Evolutionary conservation across 2,329 filamentous ascomycete genomes (phyloP).

Genomic region (Passalora sequoiae): DNA sequence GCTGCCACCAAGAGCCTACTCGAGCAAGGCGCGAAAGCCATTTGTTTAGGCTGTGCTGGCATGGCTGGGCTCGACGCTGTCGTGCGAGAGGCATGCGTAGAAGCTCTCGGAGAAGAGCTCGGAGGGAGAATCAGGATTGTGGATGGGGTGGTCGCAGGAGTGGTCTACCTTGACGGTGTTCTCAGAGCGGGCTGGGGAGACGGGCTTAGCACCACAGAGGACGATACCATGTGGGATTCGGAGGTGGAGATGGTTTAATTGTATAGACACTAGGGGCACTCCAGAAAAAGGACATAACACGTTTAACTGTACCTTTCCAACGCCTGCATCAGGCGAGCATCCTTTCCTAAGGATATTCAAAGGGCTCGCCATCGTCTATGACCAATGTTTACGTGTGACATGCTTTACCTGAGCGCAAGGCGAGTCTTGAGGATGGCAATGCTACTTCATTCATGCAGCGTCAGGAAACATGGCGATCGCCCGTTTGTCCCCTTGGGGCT

Average conservation of each 20-base stretch:
- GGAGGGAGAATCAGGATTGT: constrained; percentile 63
- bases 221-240: constrained; percentile 2
- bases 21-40: constrained; percentile 41
- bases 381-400: constrained; percentile 23
- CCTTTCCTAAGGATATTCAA: constrained; percentile 16
- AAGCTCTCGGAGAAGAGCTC: constrained; percentile 56
- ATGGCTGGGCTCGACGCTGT: constrained; percentile 81
- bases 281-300: too few species aligned
- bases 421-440: constrained; percentile 15
- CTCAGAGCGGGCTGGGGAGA: constrained; percentile 30
- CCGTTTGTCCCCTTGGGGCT: constrained; percentile 20
- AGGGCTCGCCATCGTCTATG: constrained; percentile 21
- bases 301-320: too few species aligned
- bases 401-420: constrained; percentile 22
- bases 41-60: constrained; percentile 83
- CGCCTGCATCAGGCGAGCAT: constrained; percentile 18
- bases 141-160: constrained; percentile 71
- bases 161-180: constrained; percentile 56
- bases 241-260: constrained; percentile 1
- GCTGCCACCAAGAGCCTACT: constrained; percentile 66
- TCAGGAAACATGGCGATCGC: constrained; percentile 16
- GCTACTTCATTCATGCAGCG: constrained; percentile 26
- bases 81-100: constrained; percentile 63
- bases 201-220: background rate
- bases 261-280: too few species aligned